Conservation (phyloP, 805 yeast species). For the Hanseniaspora valbyensis region DNA sequence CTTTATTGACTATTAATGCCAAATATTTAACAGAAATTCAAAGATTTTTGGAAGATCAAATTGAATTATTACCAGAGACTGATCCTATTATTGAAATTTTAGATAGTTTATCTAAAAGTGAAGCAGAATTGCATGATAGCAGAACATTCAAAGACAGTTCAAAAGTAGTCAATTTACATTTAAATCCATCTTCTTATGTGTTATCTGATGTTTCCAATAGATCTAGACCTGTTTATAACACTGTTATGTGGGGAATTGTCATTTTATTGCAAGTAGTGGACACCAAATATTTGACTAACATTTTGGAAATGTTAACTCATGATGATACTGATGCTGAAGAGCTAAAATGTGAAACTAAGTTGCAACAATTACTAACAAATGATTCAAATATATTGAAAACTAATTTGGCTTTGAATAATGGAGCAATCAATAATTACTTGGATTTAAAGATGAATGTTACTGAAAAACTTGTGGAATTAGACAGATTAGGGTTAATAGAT, state of each 20-base stretch:
- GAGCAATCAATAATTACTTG: constrained; percentile 38
- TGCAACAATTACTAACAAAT: constrained; percentile 43
- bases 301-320: constrained; percentile 35
- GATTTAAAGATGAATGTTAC: constrained; percentile 68
- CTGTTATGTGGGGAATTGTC: constrained; percentile 70
- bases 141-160: constrained; percentile 33
- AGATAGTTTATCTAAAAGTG: constrained; percentile 31
- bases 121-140: constrained; percentile 21
- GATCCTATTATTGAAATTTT: constrained; percentile 44
- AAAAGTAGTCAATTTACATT: constrained; percentile 43
- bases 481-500: constrained; percentile 50
- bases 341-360: constrained; percentile 40
- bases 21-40: constrained; percentile 39
- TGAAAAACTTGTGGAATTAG: constrained; percentile 66
- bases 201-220: constrained; percentile 43
- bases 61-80: constrained; percentile 39
- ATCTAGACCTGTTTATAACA: constrained; percentile 49
- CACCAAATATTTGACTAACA: constrained; percentile 3
- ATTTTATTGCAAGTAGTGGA: constrained; percentile 59
- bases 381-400: constrained; percentile 24
- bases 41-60: constrained; percentile 33
- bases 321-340: constrained; percentile 58
- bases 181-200: constrained; percentile 46
- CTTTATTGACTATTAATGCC: constrained; percentile 36
- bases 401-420: constrained; percentile 1